Base-by-base conservation (phyloP, 1,139 yeast genomes). In the Geotrichum histeridarum region DNA sequence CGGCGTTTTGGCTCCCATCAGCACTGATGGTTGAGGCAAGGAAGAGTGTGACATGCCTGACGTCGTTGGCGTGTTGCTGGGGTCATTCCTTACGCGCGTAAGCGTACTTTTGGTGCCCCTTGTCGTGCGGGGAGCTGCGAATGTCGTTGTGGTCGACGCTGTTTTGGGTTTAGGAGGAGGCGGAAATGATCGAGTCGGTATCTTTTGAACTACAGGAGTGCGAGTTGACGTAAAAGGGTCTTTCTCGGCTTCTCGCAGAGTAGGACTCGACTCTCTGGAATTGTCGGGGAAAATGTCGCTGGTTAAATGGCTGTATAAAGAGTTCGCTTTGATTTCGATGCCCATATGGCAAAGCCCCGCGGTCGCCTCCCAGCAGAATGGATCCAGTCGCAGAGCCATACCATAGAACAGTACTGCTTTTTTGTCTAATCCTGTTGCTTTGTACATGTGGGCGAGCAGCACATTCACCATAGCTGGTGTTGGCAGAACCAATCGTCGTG, bases 331-430 rank as follows among this genome's bases (percentile, higher is more conserved):
- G 30, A 88, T 77, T 58, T 81, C 79, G 30, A 85, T 63, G 8
- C 72, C 70, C 50, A 87, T 73, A 57, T 78, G 78, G 64, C 93
- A 83, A 48, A 93, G 73, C 44, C 84, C 83, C 62, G 86, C 89
- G 59, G 87, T 82, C 0, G 97, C 91, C 65, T 89, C 97, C 79
- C 94, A 90, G 51, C 89, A 77, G 66, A 77, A 88, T 30, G 95
- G 96, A 66, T 93, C 87, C 56, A 77, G 70, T 57, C 81, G 80
- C 55, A 89, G 73, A 0, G 94, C 87, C 60, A 78, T 80, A 0
- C 87, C 78, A 68, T 84, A 87, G 63, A 82, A 79, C 51, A 83
- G 72, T 0, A 86, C 79, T 54, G 95, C 83, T 57, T 82, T 81
- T 59, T 82, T 80, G 8, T 74, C 67, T 64, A 86, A 89, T 14